These are phyloP conservation scores for Ophiostoma ips DNA, from an alignment of 2,329 filamentous ascomycete species.

Conservation along the genomic window DNA sequence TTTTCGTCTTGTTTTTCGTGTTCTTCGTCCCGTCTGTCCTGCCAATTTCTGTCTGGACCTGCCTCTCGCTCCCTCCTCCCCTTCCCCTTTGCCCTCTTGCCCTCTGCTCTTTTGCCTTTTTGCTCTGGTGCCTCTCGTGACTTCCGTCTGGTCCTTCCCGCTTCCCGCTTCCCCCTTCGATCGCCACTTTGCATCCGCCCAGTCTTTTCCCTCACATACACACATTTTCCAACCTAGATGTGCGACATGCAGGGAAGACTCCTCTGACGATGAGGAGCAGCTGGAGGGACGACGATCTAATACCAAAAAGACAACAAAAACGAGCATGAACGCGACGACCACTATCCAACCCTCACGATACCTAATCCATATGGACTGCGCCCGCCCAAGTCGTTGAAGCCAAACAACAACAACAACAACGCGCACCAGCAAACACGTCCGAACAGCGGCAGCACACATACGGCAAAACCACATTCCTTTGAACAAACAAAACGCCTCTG, in stretches of 20 bases:
- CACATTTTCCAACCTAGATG: conserved; percentile 4
- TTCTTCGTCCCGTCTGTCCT: conserved; percentile 15
- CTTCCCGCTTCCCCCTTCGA: conserved; percentile 17
- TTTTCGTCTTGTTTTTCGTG: background rate
- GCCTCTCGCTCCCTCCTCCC: conserved; percentile 10
- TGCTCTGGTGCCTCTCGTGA: no score
- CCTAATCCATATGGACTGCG: conserved; percentile 13
- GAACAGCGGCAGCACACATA: no score
- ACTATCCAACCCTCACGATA: conserved; percentile 9
- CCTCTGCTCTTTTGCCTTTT: no score
- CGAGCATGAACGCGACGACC: conserved; percentile 12
- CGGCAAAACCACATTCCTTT: background rate
- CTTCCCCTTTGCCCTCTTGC: conserved; percentile 8
- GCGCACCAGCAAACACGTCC: no score
- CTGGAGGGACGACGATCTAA: conserved; percentile 7
- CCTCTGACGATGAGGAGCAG: conserved; percentile 12
- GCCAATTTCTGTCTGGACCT: conserved; percentile 13
- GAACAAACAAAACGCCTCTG: no score
- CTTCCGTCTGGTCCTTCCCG: conserved; percentile 1
- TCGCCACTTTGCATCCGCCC: conserved; percentile 1
- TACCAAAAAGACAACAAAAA: no score
- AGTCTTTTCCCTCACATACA: no score
- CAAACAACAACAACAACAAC: no score
- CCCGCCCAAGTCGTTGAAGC: background rate
- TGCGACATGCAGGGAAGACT: conserved; percentile 8